These are phyloP conservation scores for Endotrypanum monterogeii DNA, from an alignment of 208 protist species.

Conservation along the genomic window DNA sequence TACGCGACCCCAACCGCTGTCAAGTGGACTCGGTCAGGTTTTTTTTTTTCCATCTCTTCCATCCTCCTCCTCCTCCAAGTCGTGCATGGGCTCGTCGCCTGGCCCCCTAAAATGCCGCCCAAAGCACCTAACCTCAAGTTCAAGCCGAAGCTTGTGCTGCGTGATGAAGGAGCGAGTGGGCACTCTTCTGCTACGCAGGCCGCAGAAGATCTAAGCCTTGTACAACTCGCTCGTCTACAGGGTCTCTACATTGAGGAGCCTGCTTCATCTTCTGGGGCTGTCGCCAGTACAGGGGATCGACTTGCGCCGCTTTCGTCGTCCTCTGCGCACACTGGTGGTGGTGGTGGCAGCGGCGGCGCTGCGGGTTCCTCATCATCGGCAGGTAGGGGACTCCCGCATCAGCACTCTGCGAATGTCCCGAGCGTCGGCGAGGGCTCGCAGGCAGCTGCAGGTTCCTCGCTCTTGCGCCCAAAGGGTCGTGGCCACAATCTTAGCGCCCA, in stretches of 20 bases:
- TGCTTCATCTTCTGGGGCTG: background rate
- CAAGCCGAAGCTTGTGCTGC: conserved; percentile 60
- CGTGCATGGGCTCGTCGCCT: background rate
- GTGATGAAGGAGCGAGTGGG: conserved; percentile 23
- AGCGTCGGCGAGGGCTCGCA: background rate
- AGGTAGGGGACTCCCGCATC: background rate
- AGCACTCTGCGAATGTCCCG: conserved; percentile 4
- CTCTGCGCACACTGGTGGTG: background rate
- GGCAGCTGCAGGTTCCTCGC: conserved; percentile 8
- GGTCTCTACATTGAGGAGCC: conserved; percentile 43
- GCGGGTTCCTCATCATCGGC: background rate
- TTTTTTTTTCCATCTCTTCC: background rate
- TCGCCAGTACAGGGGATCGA: background rate
- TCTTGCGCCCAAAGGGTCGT: conserved; percentile 22
- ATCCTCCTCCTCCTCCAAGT: no score
- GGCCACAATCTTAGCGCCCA: conserved; percentile 29
- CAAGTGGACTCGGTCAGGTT: background rate
- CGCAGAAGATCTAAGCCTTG: conserved; percentile 41
- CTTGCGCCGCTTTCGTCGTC: background rate
- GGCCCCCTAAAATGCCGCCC: conserved; percentile 46
- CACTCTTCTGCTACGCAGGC: conserved; percentile 7
- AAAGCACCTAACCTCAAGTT: conserved; percentile 74
- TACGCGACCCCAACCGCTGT: background rate
- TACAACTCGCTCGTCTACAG: conserved; percentile 64
- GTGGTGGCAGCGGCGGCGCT: background rate